Conservation (phyloP, 495 filamentous ascomycete species). For the Hyaloscypha variabilis region DNA sequence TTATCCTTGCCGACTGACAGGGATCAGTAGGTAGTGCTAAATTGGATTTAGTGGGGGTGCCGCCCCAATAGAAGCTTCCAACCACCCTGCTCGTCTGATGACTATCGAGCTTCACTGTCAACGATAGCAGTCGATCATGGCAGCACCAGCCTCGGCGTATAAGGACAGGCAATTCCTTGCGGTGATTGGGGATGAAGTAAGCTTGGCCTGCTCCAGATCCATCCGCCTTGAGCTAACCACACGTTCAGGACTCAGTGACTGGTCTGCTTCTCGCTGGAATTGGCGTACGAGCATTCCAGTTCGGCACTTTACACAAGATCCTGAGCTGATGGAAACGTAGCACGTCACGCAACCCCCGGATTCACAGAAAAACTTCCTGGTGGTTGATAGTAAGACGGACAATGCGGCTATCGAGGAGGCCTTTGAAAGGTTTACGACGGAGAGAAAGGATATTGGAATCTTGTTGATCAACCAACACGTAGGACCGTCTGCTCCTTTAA, state of each 20-base stretch:
- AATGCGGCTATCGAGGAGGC: conserved; percentile 84
- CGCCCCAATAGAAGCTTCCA: conserved; percentile 10
- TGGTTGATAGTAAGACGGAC: conserved; percentile 92
- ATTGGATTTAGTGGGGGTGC: conserved; percentile 5
- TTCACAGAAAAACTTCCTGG: conserved; percentile 93
- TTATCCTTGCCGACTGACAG: background rate
- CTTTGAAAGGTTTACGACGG: conserved; percentile 84
- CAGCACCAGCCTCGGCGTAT: conserved; percentile 62
- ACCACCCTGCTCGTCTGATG: background rate
- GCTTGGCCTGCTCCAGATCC: background rate
- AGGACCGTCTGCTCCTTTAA: conserved; percentile 35
- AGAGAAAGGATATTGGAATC: conserved; percentile 95
- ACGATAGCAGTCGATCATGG: conserved; percentile 37
- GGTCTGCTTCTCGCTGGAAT: conserved; percentile 93
- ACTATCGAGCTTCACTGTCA: conserved; percentile 12
- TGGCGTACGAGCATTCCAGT: conserved; percentile 65
- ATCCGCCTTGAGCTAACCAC: conserved; percentile 10
- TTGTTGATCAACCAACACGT: conserved; percentile 98
- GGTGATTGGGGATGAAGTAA: conserved; percentile 96
- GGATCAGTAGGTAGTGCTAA: background rate
- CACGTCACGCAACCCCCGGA: conserved; percentile 81
- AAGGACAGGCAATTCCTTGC: conserved; percentile 96
- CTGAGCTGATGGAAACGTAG: conserved; percentile 44
- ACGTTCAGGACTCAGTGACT: conserved; percentile 81
- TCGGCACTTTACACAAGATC: background rate